Base-by-base conservation (phyloP, 257 asterid species). In the Mentha longifolia region DNA sequence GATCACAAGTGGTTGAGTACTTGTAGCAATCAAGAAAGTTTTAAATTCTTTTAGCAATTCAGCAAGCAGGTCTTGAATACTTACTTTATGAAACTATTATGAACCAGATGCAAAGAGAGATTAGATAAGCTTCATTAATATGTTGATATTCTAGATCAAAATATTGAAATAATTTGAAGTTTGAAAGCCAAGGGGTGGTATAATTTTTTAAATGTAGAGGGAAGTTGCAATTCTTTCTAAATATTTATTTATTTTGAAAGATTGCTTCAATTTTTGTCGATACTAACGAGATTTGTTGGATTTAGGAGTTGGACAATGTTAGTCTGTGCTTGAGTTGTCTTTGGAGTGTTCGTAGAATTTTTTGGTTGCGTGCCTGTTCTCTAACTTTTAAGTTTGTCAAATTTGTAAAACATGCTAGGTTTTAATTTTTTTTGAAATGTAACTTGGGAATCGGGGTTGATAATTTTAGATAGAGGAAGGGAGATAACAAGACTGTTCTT, bases 1-100 rank as follows among this genome's bases (percentile, higher is more conserved):
- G 61, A 33, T 54, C 77, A 31, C 47, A 6, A 37, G 31, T 60
- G 19, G 43, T 49, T 28, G 43, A 20, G 19, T 33, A 67, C 41
- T 61, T 39, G 28, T 39, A 22, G 22, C 65, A 63, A 16, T 63
- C 28, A 39, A 4, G 43, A 22, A 64, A 55, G 58, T 9, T 55
- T 41, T 10, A 58, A n/a, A 6, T 37, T 43, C 25, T 31, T 41
- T 39, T 57, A 33, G 57, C 57, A 22, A 49, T 63, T 65, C 17
- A 71, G 52, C 39, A 11, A 31, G 67, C 54, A 49, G 28, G 56
- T 12, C 15, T 11, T 16, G 22, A 62, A n/a, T 17, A 35, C 42
- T 51, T 45, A 12, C 57, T 8, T 7, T 19, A 37, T 56, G 50
- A 43, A 43, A 43, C 35, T 39, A 28, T 0, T 47, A 43, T 20